phyloP scores from a whole-genome alignment of 129 eudicot species.

The Flaveria brownii region DNA sequence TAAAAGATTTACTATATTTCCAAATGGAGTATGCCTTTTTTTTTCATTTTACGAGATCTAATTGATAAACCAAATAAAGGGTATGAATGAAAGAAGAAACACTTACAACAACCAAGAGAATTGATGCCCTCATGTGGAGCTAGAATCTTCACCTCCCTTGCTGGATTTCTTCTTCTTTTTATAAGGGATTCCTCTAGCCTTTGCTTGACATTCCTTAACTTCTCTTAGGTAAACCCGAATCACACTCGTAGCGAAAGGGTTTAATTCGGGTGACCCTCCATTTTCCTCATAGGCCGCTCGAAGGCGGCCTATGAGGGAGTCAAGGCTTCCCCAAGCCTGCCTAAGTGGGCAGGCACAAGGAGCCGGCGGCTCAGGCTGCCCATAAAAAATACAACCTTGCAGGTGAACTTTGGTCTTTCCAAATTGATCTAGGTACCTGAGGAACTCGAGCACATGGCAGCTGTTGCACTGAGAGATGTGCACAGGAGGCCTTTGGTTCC shows the following conservation, averaged over 20 bases:
- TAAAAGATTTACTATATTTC: background rate
- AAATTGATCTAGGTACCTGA: conserved; percentile 59
- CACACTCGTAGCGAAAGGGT: conserved; percentile 61
- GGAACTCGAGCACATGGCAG: conserved; percentile 62
- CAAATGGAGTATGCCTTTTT: background rate
- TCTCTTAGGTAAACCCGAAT: conserved; percentile 56
- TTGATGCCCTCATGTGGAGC: conserved; percentile 31
- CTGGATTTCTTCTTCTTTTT: conserved; percentile 57
- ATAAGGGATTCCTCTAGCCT: conserved; percentile 69
- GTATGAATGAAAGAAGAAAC: background rate
- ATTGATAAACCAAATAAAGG: background rate
- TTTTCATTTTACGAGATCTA: background rate
- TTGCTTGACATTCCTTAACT: conserved; percentile 69
- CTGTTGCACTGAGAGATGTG: conserved; percentile 53
- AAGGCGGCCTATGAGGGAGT: conserved; percentile 67
- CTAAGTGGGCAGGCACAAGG: conserved; percentile 64
- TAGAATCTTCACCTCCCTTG: conserved; percentile 27
- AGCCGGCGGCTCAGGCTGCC: conserved; percentile 74
- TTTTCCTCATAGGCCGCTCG: conserved; percentile 78
- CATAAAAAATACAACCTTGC: conserved; percentile 60
- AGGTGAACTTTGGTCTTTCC: conserved; percentile 74
- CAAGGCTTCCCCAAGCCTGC: conserved; percentile 84
- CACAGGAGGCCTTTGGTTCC: conserved; percentile 57
- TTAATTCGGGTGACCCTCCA: conserved; percentile 60
- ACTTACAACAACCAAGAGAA: conserved; percentile 31